Evolutionary conservation across 768 basidiomycete genomes (phyloP).

Genomic region (Boletus subparvulus): DNA sequence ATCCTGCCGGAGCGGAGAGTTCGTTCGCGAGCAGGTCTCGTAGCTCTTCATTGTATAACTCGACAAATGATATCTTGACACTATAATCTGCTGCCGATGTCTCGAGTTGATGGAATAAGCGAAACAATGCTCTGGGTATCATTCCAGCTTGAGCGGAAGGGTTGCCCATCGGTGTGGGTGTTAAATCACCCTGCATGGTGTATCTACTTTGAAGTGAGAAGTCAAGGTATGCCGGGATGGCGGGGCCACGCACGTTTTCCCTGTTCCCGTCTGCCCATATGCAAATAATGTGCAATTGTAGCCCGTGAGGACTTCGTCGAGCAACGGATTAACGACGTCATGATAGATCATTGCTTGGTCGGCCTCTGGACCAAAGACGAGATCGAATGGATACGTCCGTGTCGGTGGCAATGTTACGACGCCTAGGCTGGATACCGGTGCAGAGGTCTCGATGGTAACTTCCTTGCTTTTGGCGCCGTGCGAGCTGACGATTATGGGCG

Average conservation of each 20-base stretch:
- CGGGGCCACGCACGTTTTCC: constrained; percentile 79
- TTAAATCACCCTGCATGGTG: constrained; percentile 97
- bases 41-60: constrained; percentile 97
- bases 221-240: background rate
- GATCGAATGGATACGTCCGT: constrained; percentile 90
- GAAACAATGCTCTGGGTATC: constrained; percentile 91
- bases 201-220: constrained; percentile 49
- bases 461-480: constrained; percentile 72
- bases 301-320: constrained; percentile 90
- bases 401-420: constrained; percentile 71
- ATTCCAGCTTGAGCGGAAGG: constrained; percentile 91
- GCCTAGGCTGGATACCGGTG: constrained; percentile 69
- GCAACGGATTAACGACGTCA: constrained; percentile 89
- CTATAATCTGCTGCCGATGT: constrained; percentile 75
- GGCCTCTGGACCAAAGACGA: constrained; percentile 95
- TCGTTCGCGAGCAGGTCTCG: constrained; percentile 87
- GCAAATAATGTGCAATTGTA: constrained; percentile 98
- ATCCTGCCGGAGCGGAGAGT: constrained; percentile 64
- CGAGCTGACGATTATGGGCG: constrained; percentile 83
- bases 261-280: constrained; percentile 98
- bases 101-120: constrained; percentile 87
- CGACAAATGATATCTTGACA: constrained; percentile 91
- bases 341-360: constrained; percentile 93
- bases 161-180: constrained; percentile 79
- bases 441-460: constrained; percentile 77